phyloP scores from a whole-genome alignment of 2,329 filamentous ascomycete genomes.

The Fusarium sp. region DNA sequence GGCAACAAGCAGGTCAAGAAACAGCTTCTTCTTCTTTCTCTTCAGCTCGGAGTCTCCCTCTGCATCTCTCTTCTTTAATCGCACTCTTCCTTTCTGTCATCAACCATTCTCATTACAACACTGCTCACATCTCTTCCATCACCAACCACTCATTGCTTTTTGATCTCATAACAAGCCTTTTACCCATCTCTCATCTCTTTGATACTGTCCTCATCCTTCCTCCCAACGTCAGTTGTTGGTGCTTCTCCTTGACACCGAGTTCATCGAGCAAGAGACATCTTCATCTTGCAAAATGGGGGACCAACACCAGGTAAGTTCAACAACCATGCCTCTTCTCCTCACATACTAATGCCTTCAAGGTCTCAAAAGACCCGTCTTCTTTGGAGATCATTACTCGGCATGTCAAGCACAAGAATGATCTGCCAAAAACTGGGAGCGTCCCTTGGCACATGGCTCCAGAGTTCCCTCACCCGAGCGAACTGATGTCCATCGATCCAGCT shows the following conservation, averaged over 20 bases:
- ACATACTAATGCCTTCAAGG: conserved; percentile 11
- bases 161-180: background rate
- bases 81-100: background rate
- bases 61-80: background rate
- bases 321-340: background rate
- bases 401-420: conserved; percentile 4
- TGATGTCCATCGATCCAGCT: conserved; percentile 35
- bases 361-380: background rate
- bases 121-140: background rate
- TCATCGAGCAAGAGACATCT: background rate
- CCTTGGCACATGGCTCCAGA: conserved; percentile 39
- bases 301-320: background rate
- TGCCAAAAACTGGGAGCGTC: background rate
- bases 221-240: background rate
- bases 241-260: background rate
- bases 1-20: background rate
- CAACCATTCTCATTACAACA: background rate
- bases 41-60: background rate
- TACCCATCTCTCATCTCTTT: background rate
- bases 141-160: background rate
- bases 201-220: too few relatives aligned
- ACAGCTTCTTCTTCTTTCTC: background rate
- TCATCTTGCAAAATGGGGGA: conserved; percentile 1
- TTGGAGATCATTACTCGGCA: conserved; percentile 22
- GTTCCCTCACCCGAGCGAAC: conserved; percentile 41